Percentiles rank a stretch among this genome's conserved stretches.
These are phyloP conservation scores for Geotrichum australiense DNA, from an alignment of 1,139 yeast genomes.

Conservation along the genomic window DNA sequence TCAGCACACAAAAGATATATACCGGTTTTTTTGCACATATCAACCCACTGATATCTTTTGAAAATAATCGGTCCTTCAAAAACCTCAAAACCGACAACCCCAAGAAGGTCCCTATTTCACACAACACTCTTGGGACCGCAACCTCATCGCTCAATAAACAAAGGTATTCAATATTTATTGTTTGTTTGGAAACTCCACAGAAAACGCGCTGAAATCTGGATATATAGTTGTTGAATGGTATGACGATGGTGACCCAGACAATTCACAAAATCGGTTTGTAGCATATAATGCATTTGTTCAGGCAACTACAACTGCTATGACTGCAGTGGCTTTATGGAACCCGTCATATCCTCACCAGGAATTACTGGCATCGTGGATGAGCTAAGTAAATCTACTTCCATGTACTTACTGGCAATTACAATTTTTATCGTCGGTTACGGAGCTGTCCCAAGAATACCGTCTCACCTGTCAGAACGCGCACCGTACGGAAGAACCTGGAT, in stretches of 20 bases:
- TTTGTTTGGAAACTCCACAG: too few species aligned
- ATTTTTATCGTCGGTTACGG: slow-evolving; percentile 57
- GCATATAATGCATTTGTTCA: slow-evolving; percentile 38
- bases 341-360: slow-evolving; percentile 58
- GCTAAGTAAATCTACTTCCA: slow-evolving; percentile 40
- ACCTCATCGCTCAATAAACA: too few species aligned
- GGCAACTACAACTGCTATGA: slow-evolving; percentile 40
- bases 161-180: too few species aligned
- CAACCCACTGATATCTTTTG: too few species aligned
- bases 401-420: slow-evolving; percentile 46
- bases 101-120: too few species aligned
- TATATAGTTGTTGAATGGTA: slow-evolving; percentile 39
- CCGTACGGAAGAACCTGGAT: slow-evolving; percentile 48
- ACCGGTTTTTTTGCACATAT: too few species aligned
- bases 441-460: slow-evolving; percentile 47
- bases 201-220: too few species aligned
- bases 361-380: slow-evolving; percentile 38
- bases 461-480: slow-evolving; percentile 50
- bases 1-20: too few species aligned
- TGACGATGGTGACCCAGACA: slow-evolving; percentile 48
- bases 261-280: slow-evolving; percentile 52
- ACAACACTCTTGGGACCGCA: too few species aligned
- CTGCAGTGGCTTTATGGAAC: slow-evolving; percentile 51
- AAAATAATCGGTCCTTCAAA: too few species aligned
- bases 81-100: too few species aligned